These are phyloP conservation scores for Oryza meridionalis DNA, from an alignment of 176 grass and related monocot species.

Conservation along the genomic window DNA sequence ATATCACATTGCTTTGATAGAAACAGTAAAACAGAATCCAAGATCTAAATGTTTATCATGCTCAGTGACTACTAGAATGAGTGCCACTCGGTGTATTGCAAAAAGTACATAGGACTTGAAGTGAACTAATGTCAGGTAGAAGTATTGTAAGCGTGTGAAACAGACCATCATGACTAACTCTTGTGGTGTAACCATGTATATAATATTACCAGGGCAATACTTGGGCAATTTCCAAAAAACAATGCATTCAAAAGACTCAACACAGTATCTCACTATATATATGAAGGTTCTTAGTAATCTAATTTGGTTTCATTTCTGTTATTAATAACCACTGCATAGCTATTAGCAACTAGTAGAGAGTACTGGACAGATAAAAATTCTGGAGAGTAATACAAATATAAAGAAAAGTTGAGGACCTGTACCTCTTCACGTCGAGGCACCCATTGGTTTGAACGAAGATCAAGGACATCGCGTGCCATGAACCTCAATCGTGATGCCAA, in stretches of 20 bases:
- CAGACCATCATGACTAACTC: background rate
- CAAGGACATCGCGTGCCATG: conserved; percentile 59
- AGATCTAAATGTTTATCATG: background rate
- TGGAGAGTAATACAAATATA: background rate
- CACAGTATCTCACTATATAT: background rate
- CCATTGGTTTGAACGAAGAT: conserved; percentile 66
- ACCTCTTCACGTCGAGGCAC: conserved; percentile 72
- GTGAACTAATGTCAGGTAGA: background rate
- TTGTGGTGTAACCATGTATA: background rate
- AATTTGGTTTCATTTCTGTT: background rate
- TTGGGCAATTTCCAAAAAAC: background rate
- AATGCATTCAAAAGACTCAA: background rate
- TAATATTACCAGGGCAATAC: conserved; percentile 13
- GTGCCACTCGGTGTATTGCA: background rate
- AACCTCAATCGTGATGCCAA: conserved; percentile 56
- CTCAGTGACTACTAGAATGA: background rate
- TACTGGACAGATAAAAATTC: background rate
- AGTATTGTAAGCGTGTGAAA: background rate
- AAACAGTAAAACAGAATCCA: background rate
- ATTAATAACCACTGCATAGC: background rate
- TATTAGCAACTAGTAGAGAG: background rate
- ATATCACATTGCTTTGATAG: conserved; percentile 1
- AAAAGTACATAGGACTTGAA: background rate
- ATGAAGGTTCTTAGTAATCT: background rate
- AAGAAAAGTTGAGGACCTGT: conserved; percentile 24